Evolutionary conservation across 805 yeast genomes (phyloP).

Genomic region (Yarrowia keelungensis): DNA sequence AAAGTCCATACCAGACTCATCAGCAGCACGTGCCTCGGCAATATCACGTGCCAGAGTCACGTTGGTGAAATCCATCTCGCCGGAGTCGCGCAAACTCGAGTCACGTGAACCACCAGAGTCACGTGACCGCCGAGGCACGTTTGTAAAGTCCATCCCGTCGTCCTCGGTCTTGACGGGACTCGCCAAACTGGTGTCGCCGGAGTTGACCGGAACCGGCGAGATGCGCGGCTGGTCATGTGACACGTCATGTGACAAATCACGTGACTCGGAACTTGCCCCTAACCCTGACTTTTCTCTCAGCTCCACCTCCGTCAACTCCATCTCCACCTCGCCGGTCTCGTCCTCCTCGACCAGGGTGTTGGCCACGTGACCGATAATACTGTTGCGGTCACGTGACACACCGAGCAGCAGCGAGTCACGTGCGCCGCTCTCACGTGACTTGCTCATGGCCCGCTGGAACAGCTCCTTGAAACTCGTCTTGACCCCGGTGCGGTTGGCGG

Average conservation of each 20-base stretch:
- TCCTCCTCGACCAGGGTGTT: slow-evolving; percentile 8
- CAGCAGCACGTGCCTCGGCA: slow-evolving; percentile 1
- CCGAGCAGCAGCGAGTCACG: slow-evolving; percentile 11
- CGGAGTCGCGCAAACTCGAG: neutral
- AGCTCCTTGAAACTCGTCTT: slow-evolving; percentile 28
- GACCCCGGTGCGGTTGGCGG: neutral
- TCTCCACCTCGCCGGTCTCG: slow-evolving; percentile 8
- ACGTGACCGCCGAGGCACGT: slow-evolving; percentile 9
- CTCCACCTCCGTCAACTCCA: slow-evolving; percentile 21
- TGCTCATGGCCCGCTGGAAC: slow-evolving; percentile 30
- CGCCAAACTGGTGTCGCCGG: neutral
- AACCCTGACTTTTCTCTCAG: neutral
- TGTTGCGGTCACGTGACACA: slow-evolving; percentile 1
- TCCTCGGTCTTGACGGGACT: slow-evolving; percentile 12
- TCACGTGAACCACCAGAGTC: neutral
- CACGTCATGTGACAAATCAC: neutral
- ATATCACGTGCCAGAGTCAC: slow-evolving; percentile 16
- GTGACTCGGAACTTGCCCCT: neutral
- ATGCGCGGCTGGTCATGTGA: neutral
- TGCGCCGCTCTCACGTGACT: slow-evolving; percentile 15
- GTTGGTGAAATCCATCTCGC: slow-evolving; percentile 30
- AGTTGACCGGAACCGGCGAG: neutral
- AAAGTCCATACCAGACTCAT: neutral
- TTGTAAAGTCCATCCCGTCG: slow-evolving; percentile 29
- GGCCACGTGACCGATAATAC: slow-evolving; percentile 9